Evolutionary conservation across 164 flowering plant species (phyloP), one percentile per base, ranked within the genome.

Genomic region (Cinnamomum micranthum): DNA sequence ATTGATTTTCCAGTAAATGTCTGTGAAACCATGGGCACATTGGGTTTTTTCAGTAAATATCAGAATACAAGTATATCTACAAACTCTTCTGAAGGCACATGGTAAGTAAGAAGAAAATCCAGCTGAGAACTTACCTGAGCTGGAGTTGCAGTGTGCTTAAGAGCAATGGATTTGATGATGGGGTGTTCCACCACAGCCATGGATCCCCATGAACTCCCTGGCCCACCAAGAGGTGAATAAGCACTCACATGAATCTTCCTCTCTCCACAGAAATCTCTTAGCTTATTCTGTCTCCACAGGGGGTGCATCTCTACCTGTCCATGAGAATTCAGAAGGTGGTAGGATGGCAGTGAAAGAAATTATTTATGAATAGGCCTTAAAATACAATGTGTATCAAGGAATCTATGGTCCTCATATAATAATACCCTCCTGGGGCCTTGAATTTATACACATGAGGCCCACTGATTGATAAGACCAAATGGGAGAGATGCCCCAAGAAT

Each of bases 261-360:
- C 14, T 84, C 89, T 1, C 71, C 79, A 79, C 97, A 92, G 1
- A 82, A 78, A 75, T 86, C 82, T 74, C 95, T 82, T 0, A 91
- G 86, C 83, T 83, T 91, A n/a, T 69, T 73, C 77, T 91, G 97
- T 84, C 91, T 87, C 95, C 97, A 92, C 82, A 84, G 78, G 19
- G 97, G 97, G 73, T 91, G 93, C 95, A 92, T 88, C 76, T 92
- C 97, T 76, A 92, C 97, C 95, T 92, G 77, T 65, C 62, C 1
- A 28, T 6, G 33, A 59, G 2, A 35, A 20, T 14, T 67, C 2
- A 17, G 35, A 3, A 14, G 47, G 47, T 41, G 47, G 47, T 6
- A 41, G 47, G 47, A 11, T 41, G 47, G 47, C 47, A 41, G 47
- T 41, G 47, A 41, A 11, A 7, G 47, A 41, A 9, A 41, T 7